Base-by-base conservation (phyloP, 2,329 filamentous ascomycete genomes). In the Nigrograna mackinnonii region DNA sequence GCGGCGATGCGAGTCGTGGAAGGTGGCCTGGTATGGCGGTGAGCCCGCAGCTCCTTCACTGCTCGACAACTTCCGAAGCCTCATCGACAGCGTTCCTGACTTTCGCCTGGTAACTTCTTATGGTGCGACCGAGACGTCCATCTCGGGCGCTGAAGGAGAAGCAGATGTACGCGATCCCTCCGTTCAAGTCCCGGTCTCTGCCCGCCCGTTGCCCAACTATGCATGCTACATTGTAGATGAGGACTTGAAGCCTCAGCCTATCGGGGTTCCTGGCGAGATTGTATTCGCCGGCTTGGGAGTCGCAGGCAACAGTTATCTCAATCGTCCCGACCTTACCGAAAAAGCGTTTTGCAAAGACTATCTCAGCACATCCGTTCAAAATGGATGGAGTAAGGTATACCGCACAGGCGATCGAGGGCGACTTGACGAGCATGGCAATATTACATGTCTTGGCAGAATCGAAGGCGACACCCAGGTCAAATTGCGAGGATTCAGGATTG, bases 211-310 rank as follows among this genome's bases (percentile, higher is more conserved):
- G 19, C 32, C 43, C 1, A 55, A 44, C 22, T 22, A 39, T 38
- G 12, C 22, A 4, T 17, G 17, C 11, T 74, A 71, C 44, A 64
- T 79, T 28, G 17, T 78, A 1, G 74, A 76, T 46, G 45, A 63
- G 4, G 22, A 71, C 1, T 48, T 61, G 32, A 44, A 66, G 14
- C 60, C 68, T 1, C 60, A 73, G 4, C 70, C 75, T 0, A 36
- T 62, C 5, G 75, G 75, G 0, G 44, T 66, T 2, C 51, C 66
- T 0, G 77, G 77, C 4, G 73, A 78, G 44, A 60, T 78, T 4
- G 58, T 46, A 20, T 60, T 79, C 21, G 69, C 57, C 12, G 73
- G 73, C 3, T 47, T 56, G 4, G 66, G 67, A 5, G 61, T 73
- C 2, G 55, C 60, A 1, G n/a, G n/a, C n/a, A 13, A 41, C 18